Evolutionary conservation across 306 rosid species (phyloP).

Genomic region (Myrica gale): DNA sequence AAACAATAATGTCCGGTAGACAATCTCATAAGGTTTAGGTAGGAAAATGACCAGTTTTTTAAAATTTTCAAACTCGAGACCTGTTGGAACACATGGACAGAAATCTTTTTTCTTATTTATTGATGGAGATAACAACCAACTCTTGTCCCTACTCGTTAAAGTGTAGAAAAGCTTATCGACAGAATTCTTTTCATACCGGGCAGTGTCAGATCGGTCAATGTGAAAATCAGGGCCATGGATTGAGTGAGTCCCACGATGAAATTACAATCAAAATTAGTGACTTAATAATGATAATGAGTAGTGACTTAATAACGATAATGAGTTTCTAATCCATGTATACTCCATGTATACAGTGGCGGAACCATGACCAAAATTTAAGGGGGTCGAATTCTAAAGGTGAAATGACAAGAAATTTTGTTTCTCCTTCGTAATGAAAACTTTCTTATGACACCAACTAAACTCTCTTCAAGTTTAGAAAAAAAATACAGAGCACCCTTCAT

Average conservation of each 20-base stretch:
- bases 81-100: conserved; percentile 33
- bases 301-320: neutral
- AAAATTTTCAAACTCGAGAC: neutral
- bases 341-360: too few relatives aligned
- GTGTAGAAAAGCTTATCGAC: conserved; percentile 4
- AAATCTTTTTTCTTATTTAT: conserved; percentile 17
- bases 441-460: too few relatives aligned
- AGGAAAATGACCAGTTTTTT: conserved; percentile 23
- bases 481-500: too few relatives aligned
- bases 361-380: too few relatives aligned
- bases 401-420: too few relatives aligned
- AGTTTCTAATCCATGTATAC: too few relatives aligned
- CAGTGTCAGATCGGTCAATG: neutral
- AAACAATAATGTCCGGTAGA: conserved; percentile 11
- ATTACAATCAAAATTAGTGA: neutral
- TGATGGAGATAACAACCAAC: conserved; percentile 33
- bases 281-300: neutral
- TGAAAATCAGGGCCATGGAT: conserved; percentile 17
- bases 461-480: too few relatives aligned
- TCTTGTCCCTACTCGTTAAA: conserved; percentile 32
- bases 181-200: conserved; percentile 5
- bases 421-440: too few relatives aligned
- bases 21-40: conserved; percentile 40
- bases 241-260: conserved; percentile 17
- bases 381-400: too few relatives aligned